Base-by-base conservation (phyloP, 2,329 filamentous ascomycete genomes). In the Blumeria hordei region DNA sequence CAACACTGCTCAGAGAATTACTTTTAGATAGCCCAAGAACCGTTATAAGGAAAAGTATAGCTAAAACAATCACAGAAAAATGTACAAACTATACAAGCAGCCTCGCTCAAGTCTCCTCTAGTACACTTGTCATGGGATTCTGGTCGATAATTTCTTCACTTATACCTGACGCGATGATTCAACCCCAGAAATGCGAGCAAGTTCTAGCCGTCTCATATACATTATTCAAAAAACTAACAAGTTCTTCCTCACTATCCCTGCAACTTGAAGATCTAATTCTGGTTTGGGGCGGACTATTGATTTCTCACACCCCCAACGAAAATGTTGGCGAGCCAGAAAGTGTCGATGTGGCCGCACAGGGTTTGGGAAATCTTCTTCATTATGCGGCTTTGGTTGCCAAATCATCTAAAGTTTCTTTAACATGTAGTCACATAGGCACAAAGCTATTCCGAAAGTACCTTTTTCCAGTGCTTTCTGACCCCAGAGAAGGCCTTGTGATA, bases 371-470 rank as follows among this genome's bases (percentile, higher is more conserved):
- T 55, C 60, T 69, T 34, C 55, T 69, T 3, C 60, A 61, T 41
- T 63, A 59, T 57, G 67, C 66, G 34, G 59, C 64, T 59, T 57
- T 56, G n/a, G 60, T 60, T 47, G 61, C 60, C 35, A 62, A 64
- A 54, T 58, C 57, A 32, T 60, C 59, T 34, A 58, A 62, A 41
- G 59, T 62, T 54, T 47, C 55, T 21, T 33, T 64, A 12, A 56
- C 59, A 11, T 62, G 61, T 58, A 70, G 69, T 51, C 62, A 65
- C n/a, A 64, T 76, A 50, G 70, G 72, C 9, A 69, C 70, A 54
- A 67, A 68, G 3, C 64, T 88, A 0, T 77, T 87, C 60, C 75
- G 72, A 63, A 74, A 70, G 55, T 80, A 83, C 61, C 69, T 88
- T 0, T 86, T 86, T 60, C 82, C 83, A 0, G 58, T 58, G 6